Conservation (phyloP, 192 early-diverging fungal species). For the Podochytrium sp. region DNA sequence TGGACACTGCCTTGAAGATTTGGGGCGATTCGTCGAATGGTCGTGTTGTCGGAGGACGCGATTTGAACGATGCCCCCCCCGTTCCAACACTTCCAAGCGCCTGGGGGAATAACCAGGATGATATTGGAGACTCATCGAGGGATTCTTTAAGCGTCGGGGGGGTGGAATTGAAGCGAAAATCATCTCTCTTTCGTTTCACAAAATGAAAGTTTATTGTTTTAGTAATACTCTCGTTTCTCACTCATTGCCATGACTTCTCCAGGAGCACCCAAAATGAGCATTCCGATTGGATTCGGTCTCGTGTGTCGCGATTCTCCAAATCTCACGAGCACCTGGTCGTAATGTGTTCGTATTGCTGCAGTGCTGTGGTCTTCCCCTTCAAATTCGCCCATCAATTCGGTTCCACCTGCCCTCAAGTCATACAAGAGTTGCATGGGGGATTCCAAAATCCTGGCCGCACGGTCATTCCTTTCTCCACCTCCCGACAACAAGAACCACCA, state of each 20-base stretch:
- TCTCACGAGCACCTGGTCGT: slow-evolving; percentile 3
- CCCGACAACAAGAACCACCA: slow-evolving; percentile 30
- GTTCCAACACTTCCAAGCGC: no score
- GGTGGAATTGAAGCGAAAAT: not conserved
- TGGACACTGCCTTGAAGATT: no score
- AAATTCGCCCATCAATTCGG: slow-evolving; percentile 10
- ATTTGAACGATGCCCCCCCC: no score
- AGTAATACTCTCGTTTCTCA: slow-evolving; percentile 26
- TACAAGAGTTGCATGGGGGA: slow-evolving; percentile 23
- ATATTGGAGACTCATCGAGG: no score
- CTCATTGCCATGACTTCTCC: slow-evolving; percentile 30
- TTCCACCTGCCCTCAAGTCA: slow-evolving; percentile 19
- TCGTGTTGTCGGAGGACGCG: no score
- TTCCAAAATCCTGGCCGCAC: slow-evolving; percentile 21
- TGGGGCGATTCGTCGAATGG: no score
- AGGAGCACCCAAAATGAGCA: slow-evolving; percentile 15
- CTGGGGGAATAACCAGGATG: no score
- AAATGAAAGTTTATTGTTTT: not conserved
- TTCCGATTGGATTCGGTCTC: slow-evolving; percentile 23
- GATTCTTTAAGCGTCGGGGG: no score
- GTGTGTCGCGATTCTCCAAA: slow-evolving; percentile 30
- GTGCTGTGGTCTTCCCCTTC: not conserved
- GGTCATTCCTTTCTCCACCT: slow-evolving; percentile 25
- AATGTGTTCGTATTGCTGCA: slow-evolving; percentile 1
- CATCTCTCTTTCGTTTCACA: not conserved